Base-by-base conservation (phyloP, 139 green algal genomes). In the Yamagishiella unicocca region DNA sequence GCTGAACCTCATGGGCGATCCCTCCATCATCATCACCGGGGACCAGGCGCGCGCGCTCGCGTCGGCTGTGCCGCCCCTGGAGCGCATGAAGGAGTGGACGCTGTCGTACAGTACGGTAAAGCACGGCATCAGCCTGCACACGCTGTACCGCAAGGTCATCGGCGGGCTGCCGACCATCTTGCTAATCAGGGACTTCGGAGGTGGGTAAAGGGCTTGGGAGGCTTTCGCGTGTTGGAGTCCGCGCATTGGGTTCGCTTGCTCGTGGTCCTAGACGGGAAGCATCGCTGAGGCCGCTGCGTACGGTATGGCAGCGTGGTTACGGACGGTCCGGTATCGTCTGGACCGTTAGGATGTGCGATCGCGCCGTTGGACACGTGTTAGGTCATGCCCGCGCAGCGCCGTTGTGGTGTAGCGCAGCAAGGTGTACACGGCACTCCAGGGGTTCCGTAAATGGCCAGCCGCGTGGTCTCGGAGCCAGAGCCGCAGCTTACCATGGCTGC, bases 111-210 rank as follows among this genome's bases (percentile, higher is more conserved):
- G 72, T 35, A 87, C 81, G 43, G 27, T 38, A 4, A 66, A 84
- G 74, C 89, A 95, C 42, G 95, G 95, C 73, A 95, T 95, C 90
- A 95, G 90, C 87, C 88, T 98, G 68, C 66, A 88, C 33, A 97
- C 95, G 17, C 87, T 98, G 87, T 96, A 93, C 84, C 84, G 87
- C 74, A 88, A 71, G 45, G 77, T 53, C 9, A 31, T 70, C 9
- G 53, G 37, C 29, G 82, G 76, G 4, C 2, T 78, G 38, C 80
- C 91, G 33, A 92, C 78, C 31, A 35, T 95, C 25, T 54, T 93
- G 46, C 24, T 95, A 7, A 58, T 95, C 35, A 68, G 82, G 2
- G 93, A 95, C 73, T 83, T 62, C 17, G 87, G 68, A 31, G 89
- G 81, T 89, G 64, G 10, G 64, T 29, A 2, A n/a, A 12, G 35